phyloP scores from a whole-genome alignment of 1,284 basidiomycete species.

The Vanrija pseudolonga region DNA sequence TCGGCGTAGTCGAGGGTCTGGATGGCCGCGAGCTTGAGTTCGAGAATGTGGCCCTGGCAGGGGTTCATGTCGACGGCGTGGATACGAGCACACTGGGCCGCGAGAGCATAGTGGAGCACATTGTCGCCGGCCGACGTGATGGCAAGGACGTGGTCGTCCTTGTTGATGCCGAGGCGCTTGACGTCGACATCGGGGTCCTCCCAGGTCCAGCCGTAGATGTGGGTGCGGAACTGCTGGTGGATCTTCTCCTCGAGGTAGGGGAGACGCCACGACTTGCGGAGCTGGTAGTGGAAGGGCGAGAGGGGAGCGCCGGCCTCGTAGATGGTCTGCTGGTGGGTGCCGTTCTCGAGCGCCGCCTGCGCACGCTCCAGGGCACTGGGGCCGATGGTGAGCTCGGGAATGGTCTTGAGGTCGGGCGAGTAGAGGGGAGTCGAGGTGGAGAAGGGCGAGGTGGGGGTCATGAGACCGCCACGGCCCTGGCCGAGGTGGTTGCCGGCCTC shows the following conservation, averaged over 20 bases:
- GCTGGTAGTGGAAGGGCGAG: constrained; percentile 72
- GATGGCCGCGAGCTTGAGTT: constrained; percentile 71
- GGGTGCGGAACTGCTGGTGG: constrained; percentile 71
- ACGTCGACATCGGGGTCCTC: constrained; percentile 78
- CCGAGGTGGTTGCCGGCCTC: constrained; percentile 67
- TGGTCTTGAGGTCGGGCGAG: constrained; percentile 37
- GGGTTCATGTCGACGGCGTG: constrained; percentile 64
- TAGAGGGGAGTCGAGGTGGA: constrained; percentile 32
- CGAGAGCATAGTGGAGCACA: constrained; percentile 73
- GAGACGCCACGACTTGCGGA: constrained; percentile 64
- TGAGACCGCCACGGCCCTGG: constrained; percentile 43
- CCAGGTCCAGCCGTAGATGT: constrained; percentile 71
- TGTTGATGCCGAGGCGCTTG: constrained; percentile 60
- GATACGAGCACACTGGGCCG: constrained; percentile 61
- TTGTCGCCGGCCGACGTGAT: constrained; percentile 81
- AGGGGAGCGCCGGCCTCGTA: constrained; percentile 59
- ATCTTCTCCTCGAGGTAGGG: constrained; percentile 71
- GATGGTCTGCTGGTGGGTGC: constrained; percentile 39
- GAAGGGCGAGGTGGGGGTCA: constrained; percentile 53
- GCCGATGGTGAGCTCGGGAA: constrained; percentile 45
- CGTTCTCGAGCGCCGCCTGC: neutral
- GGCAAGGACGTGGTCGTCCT: constrained; percentile 66
- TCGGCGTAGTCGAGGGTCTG: constrained; percentile 63
- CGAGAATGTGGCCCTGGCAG: constrained; percentile 70
- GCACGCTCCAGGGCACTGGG: constrained; percentile 38